Conservation (phyloP, 257 asterid genomes). For the Forsythia viridissima region DNA sequence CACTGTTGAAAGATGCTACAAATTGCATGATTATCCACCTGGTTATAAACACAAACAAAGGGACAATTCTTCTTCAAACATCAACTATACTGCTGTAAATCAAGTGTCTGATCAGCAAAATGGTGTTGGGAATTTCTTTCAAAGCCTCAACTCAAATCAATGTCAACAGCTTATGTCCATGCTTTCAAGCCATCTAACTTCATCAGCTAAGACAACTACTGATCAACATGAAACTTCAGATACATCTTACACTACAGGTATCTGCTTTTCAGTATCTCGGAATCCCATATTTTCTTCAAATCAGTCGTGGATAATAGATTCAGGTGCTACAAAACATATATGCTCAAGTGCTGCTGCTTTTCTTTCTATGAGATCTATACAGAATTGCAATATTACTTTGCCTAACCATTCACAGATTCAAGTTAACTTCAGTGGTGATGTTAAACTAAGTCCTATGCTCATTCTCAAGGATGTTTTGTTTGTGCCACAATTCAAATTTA, state of each 20-base stretch:
- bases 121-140: background rate
- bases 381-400: background rate
- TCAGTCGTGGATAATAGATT: background rate
- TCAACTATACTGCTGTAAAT: background rate
- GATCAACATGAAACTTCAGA: background rate
- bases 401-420: too few relatives aligned
- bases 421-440: too few relatives aligned
- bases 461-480: too few relatives aligned
- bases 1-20: background rate
- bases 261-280: too few relatives aligned
- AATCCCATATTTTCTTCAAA: background rate
- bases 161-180: background rate
- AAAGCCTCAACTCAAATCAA: background rate
- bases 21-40: background rate
- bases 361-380: too few relatives aligned
- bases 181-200: background rate
- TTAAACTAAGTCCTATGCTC: too few relatives aligned
- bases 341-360: background rate
- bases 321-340: background rate
- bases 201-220: background rate
- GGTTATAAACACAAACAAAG: background rate
- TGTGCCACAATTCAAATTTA: too few relatives aligned
- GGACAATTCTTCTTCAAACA: too few relatives aligned
- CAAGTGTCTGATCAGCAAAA: background rate
- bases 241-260: background rate